Base-by-base conservation (phyloP, 495 filamentous ascomycete genomes). In the Podospora didyma region DNA sequence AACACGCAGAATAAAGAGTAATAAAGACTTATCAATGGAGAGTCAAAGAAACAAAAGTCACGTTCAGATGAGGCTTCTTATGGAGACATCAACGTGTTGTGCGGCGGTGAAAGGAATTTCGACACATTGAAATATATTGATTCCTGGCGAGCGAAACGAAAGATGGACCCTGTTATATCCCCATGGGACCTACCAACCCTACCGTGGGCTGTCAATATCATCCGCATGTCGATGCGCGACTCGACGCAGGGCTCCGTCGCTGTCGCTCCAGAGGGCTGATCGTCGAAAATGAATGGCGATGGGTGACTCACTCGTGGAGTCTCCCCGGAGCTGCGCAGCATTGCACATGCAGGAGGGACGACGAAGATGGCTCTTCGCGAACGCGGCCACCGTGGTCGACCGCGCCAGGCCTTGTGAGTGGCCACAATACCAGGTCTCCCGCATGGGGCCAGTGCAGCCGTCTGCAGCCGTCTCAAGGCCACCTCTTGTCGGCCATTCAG, bases 401-500 rank as follows among this genome's bases (percentile, higher is more conserved):
- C 66, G 66, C 64, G 64, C 64, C 69, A 53, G 62, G 46, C 54
- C 57, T 35, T 41, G 42, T 67, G 62, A 68, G 19, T 68, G 68
- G 65, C 59, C 52, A 41, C 37, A 22, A 16, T 46, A 45, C 39
- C 50, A 51, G 54, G 35, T n/a, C 20, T 34, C 55, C 44, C 62
- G 62, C 64, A 64, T 62, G 51, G 54, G 51, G 45, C 62, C 52
- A 51, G 60, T 65, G 62, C 60, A 59, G 57, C 48, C 50, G 24
- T 42, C 59, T 62, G 59, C 59, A 65, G 57, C 55, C 56, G 65
- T 65, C 62, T 63, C 65, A 57, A 31, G 59, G 49, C 57, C 56
- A 51, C 24, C 28, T 42, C 20, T 22, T 63, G 52, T 58, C 56
- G 52, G 35, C 66, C 66, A 68, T 48, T 68, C 26, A 47, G 45